Evolutionary conservation across 202 grass and related monocot genomes (phyloP), one percentile per base, ranked within the genome.

Genomic region (Zoysia matrella): DNA sequence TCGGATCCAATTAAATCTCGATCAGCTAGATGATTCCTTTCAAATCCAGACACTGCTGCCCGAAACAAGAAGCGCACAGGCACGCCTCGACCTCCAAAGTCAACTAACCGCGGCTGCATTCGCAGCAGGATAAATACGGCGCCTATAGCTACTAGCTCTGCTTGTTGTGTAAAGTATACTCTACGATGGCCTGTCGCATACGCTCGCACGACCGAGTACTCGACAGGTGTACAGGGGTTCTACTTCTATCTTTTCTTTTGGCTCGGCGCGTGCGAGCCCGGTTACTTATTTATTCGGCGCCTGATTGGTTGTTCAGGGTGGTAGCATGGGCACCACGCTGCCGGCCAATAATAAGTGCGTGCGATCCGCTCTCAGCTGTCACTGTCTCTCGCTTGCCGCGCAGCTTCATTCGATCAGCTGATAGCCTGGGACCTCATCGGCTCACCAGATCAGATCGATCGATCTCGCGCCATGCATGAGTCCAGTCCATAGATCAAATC

Each of bases 231-330:
- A 73, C 30, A 62, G 2, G 47, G 46, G 46, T 3, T 3, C 46
- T 47, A 3, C 1, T 22, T 36, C 22, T 30, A 7, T 14, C 7
- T 36, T 62, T 36, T 62, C 60, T 62, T 62, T 39, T 62, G 58
- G 58, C n/a, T 11, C 16, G 22, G 60, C 22, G 60, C 22, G 22
- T 62, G 60, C 60, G 36, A 16, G 60, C 60, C 18, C 7, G 22
- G 44, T 69, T 57, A 64, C 60, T 88, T 62, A 62, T 88, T 80
- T 84, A 71, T 50, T 61, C 3, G 12, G 69, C 81, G 64, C 76
- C 71, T 84, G 81, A 71, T 84, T 84, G 76, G 71, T 80, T 71
- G 50, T 3, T 62, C 30, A 70, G 46, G 46, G 46, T 52, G 12
- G 14, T 50, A n/a, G 70, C 0, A 61, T 60, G 3, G 76, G 83